A percentile compares a stretch with the other conserved stretches of the same genome.
phyloP scores from a whole-genome alignment of 108 stramenopile genomes.

The Discostella pseudostelligera region DNA sequence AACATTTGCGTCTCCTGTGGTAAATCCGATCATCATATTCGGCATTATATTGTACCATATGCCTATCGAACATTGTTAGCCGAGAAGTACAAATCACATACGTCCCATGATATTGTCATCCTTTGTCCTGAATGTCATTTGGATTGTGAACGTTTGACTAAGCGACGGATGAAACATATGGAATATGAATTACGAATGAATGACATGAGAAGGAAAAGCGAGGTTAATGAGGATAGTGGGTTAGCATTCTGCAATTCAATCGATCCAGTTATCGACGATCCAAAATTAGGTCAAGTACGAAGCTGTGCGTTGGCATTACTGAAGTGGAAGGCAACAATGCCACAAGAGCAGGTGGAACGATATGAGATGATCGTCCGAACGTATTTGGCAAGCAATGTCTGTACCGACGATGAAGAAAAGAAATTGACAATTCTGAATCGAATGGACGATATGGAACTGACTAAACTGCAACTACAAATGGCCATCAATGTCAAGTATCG shows the following conservation, averaged over 20 bases:
- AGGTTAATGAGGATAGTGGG: slow-evolving; percentile 29
- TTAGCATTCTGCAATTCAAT: neutral
- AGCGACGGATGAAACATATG: slow-evolving; percentile 46
- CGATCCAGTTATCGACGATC: slow-evolving; percentile 38
- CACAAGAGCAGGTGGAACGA: slow-evolving; percentile 31
- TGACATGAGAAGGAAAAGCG: neutral
- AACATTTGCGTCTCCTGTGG: slow-evolving; percentile 78
- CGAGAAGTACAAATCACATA: slow-evolving; percentile 71
- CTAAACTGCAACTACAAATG: slow-evolving; percentile 49
- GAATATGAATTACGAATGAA: slow-evolving; percentile 32
- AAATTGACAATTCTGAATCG: slow-evolving; percentile 23
- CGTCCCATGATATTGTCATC: slow-evolving; percentile 82
- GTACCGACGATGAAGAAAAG: slow-evolving; percentile 20
- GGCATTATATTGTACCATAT: slow-evolving; percentile 85
- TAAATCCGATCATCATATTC: slow-evolving; percentile 47
- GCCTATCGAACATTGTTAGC: slow-evolving; percentile 66
- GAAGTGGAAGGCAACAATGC: slow-evolving; percentile 53
- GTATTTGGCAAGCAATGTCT: slow-evolving; percentile 21
- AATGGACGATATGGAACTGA: slow-evolving; percentile 22
- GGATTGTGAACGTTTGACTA: slow-evolving; percentile 46
- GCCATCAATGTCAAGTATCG: slow-evolving; percentile 51
- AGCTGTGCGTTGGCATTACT: slow-evolving; percentile 65
- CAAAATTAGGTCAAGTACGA: slow-evolving; percentile 42
- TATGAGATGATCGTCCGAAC: slow-evolving; percentile 34
- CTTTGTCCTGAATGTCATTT: slow-evolving; percentile 80